Percentiles rank a stretch among this genome's conserved stretches.
These are phyloP conservation scores for Geotrichum candidum DNA, from an alignment of 1,139 yeast genomes.

Conservation along the genomic window DNA sequence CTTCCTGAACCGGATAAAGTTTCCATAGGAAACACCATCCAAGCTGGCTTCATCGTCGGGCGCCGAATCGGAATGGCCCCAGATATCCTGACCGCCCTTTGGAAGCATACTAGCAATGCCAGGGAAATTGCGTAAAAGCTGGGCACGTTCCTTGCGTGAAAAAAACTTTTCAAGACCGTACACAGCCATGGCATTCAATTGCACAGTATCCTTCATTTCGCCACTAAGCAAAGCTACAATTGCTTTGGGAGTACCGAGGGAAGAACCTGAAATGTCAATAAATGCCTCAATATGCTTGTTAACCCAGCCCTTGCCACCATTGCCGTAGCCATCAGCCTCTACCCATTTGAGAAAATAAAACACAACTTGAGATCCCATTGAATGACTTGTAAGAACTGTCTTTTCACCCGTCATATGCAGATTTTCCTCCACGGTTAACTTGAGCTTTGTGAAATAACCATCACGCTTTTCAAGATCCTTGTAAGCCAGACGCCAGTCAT, in stretches of 20 bases:
- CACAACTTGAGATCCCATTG: constrained; percentile 92
- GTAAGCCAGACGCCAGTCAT: constrained; percentile 93
- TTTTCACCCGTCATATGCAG: constrained; percentile 55
- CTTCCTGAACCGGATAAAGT: constrained; percentile 61
- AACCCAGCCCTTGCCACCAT: constrained; percentile 87
- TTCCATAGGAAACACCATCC: constrained; percentile 54
- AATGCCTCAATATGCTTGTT: constrained; percentile 72
- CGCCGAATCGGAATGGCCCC: constrained; percentile 59
- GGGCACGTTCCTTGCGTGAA: constrained; percentile 81
- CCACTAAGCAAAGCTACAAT: constrained; percentile 88
- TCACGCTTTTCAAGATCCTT: constrained; percentile 84
- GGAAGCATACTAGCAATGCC: constrained; percentile 95
- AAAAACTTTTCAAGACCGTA: constrained; percentile 92
- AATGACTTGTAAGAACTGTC: constrained; percentile 78
- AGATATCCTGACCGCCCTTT: constrained; percentile 82
- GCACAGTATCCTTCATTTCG: constrained; percentile 97
- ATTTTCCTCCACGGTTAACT: constrained; percentile 60
- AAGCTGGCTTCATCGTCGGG: constrained; percentile 46
- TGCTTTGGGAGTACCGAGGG: constrained; percentile 90
- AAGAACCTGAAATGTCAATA: constrained; percentile 82
- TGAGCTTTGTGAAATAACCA: constrained; percentile 71
- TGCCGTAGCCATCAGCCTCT: constrained; percentile 77
- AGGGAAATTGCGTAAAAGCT: constrained; percentile 79
- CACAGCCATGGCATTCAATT: constrained; percentile 84
- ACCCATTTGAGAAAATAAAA: constrained; percentile 93